A percentile compares a stretch with the other conserved stretches of the same genome.
phyloP scores from a whole-genome alignment of 495 filamentous ascomycete species.

The Aspergillus avenaceus region DNA sequence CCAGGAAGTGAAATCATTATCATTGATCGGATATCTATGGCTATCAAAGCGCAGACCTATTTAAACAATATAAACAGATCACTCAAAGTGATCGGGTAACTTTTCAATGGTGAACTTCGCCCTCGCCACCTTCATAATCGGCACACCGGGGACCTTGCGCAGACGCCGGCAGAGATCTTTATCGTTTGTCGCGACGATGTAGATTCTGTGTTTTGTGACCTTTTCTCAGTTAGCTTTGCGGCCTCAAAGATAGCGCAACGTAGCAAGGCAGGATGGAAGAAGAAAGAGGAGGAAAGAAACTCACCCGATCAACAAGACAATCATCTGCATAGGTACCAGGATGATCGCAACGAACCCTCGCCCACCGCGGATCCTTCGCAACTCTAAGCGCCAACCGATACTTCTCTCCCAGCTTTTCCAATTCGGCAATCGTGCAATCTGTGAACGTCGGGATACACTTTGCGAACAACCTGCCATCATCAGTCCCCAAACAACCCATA shows the following conservation, averaged over 20 bases:
- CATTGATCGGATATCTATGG: neutral
- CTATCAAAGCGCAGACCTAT: no score
- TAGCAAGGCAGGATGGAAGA: no score
- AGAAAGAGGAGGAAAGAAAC: no score
- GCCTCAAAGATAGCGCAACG: neutral
- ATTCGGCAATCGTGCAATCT: constrained; percentile 59
- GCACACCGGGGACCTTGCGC: constrained; percentile 44
- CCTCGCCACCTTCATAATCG: constrained; percentile 66
- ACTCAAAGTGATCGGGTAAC: constrained; percentile 72
- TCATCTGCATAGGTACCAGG: constrained; percentile 94
- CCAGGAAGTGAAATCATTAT: neutral
- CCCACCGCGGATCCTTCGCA: constrained; percentile 88
- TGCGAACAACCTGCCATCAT: constrained; percentile 55
- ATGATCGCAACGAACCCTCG: constrained; percentile 80
- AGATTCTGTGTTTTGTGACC: constrained; percentile 66
- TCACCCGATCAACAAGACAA: constrained; percentile 84
- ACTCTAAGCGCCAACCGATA: constrained; percentile 87
- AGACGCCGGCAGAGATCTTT: constrained; percentile 69
- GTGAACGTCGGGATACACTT: constrained; percentile 52
- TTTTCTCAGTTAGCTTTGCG: neutral
- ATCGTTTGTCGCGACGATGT: constrained; percentile 91
- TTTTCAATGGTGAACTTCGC: constrained; percentile 93
- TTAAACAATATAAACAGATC: no score
- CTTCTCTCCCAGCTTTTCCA: constrained; percentile 87
- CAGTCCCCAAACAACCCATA: constrained; percentile 47